phyloP scores from a whole-genome alignment of 23 red algal species.

The Gracilaria vermiculophylla region DNA sequence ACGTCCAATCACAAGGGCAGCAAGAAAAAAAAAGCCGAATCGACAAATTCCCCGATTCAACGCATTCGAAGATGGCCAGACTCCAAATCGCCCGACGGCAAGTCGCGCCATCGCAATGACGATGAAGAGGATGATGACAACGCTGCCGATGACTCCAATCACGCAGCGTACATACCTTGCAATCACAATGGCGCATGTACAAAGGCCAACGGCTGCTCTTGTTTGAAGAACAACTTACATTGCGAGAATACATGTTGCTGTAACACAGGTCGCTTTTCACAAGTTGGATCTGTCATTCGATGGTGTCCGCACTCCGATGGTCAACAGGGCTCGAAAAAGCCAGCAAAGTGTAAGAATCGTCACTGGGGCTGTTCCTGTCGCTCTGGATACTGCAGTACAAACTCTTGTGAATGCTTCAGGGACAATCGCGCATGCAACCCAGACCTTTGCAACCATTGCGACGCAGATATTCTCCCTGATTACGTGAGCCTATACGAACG shows the following conservation, averaged over 20 bases:
- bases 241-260: constrained; percentile 56
- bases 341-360: constrained; percentile 13
- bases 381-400: constrained; percentile 42
- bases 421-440: constrained; percentile 34
- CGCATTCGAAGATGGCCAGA: neutral
- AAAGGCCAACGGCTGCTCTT: constrained; percentile 36
- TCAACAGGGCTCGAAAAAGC: neutral
- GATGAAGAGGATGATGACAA: neutral
- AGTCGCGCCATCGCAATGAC: neutral
- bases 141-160: neutral
- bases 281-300: neutral
- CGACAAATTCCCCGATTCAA: neutral
- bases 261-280: constrained; percentile 31
- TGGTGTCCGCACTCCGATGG: constrained; percentile 30
- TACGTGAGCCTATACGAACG: neutral
- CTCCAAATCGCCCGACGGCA: neutral
- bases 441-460: constrained; percentile 51
- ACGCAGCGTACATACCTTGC: constrained; percentile 23
- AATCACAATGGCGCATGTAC: constrained; percentile 47
- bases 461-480: constrained; percentile 8
- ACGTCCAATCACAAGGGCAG: neutral
- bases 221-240: constrained; percentile 16
- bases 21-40: neutral
- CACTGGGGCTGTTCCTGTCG: constrained; percentile 48
- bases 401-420: constrained; percentile 32